Evolutionary conservation across 805 yeast genomes (phyloP), one percentile per base, ranked within the genome.

Genomic region (Cyberlindnera euphorbiiphila): DNA sequence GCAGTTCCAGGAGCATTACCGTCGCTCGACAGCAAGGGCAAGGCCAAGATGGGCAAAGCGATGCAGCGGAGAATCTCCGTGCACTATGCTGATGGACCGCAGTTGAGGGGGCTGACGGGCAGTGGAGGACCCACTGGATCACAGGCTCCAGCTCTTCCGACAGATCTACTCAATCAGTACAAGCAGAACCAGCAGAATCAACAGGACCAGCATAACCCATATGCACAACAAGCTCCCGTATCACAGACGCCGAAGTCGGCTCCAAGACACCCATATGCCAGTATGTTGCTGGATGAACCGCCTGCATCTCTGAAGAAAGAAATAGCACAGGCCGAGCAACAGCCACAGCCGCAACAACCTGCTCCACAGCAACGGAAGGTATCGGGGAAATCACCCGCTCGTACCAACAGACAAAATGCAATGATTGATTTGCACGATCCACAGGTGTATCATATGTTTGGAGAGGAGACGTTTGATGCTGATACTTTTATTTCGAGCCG

Each of bases 11-110:
- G 38, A 10, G 33, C 27, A 28, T 37, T 65, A 17, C 70, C 68
- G 1, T 53, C 55, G 12, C 59, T 65, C 18, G 57, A 56, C 37
- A 53, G 59, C 18, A 54, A 54, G 32, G 65, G 60, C 28, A 59
- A 61, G 41, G 65, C 57, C 22, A 65, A 61, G 46, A 61, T 65
- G 41, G 69, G 66, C 2, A 54, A 62, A 12, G 55, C 66, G 15
- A 66, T 67, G 65, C 69, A 69, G 37, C 52, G 75, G 36, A 52
- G 75, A 39, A 56, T 70, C 42, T 69, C 74, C 3, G 59, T 70
- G 22, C 69, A 65, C 38, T 62, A 35, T 47, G 37, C 46, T 4
- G 55, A 50, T 21, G 42, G 41, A 19, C 43, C 30, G 25, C 37
- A 37, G 29, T 11, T 45, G 20, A 20, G 50, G 34, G 38, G 47